Conservation (phyloP, 805 yeast genomes). For the Diddensiella transvaalensis region DNA sequence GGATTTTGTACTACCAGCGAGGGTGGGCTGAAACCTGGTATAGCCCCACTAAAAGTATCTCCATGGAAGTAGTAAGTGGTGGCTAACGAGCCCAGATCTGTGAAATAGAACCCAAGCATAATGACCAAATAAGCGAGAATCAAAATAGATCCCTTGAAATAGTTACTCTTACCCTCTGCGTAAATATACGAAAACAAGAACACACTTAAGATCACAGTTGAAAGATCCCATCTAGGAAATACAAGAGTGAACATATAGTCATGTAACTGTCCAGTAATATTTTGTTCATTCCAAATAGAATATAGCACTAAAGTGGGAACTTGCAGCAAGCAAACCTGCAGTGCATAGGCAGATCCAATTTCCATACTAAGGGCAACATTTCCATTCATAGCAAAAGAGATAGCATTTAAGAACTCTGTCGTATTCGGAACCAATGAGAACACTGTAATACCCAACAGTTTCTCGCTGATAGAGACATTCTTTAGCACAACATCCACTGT, state of each 20-base stretch:
- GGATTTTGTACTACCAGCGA: no score
- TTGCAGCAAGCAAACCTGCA: conserved; percentile 91
- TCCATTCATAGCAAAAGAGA: conserved; percentile 93
- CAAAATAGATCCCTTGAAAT: conserved; percentile 90
- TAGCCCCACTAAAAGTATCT: no score
- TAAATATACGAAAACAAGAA: conserved; percentile 88
- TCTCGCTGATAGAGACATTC: conserved; percentile 79
- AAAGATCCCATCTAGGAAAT: conserved; percentile 93
- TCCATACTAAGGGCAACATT: conserved; percentile 97
- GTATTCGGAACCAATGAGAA: conserved; percentile 97
- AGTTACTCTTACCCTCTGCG: conserved; percentile 95
- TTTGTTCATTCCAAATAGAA: conserved; percentile 51
- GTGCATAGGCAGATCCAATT: conserved; percentile 95
- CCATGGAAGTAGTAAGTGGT: background rate
- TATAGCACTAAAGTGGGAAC: conserved; percentile 85
- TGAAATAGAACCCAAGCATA: conserved; percentile 76
- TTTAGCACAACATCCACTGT: conserved; percentile 84
- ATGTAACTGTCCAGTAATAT: conserved; percentile 30
- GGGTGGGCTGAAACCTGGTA: no score
- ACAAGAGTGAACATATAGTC: conserved; percentile 62
- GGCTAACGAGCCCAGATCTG: conserved; percentile 23
- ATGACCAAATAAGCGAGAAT: conserved; percentile 74
- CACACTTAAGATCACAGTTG: conserved; percentile 80
- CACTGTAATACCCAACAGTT: conserved; percentile 86
- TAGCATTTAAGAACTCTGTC: conserved; percentile 94